A percentile compares a stretch with the other conserved stretches of the same genome.
These are phyloP conservation scores for Vaccinium macrocarpon DNA, from an alignment of 148 eudicot species.

Conservation along the genomic window DNA sequence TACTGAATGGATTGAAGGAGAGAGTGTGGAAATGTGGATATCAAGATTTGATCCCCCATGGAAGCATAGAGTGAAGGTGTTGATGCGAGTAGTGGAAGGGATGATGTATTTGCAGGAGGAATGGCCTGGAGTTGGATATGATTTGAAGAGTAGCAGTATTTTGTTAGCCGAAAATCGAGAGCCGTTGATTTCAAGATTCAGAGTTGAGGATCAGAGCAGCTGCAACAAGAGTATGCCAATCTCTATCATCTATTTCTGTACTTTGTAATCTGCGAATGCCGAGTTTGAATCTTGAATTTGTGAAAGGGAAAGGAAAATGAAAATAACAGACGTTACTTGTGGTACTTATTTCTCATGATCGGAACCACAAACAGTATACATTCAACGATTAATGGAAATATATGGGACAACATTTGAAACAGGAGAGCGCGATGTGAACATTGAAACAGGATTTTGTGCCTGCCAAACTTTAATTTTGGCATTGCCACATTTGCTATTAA, in stretches of 20 bases:
- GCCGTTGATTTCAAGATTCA: slow-evolving; percentile 33
- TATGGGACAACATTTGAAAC: background rate
- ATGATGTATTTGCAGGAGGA: slow-evolving; percentile 33
- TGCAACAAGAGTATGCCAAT: slow-evolving; percentile 20
- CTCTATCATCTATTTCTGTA: background rate
- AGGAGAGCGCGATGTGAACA: background rate
- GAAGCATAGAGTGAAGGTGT: slow-evolving; percentile 27
- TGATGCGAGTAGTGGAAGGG: slow-evolving; percentile 26
- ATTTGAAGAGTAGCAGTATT: slow-evolving; percentile 26
- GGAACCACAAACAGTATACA: background rate
- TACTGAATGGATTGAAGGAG: slow-evolving; percentile 28
- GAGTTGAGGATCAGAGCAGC: slow-evolving; percentile 23
- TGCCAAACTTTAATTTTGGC: background rate
- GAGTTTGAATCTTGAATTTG: background rate
- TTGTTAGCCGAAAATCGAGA: slow-evolving; percentile 21
- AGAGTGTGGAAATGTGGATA: slow-evolving; percentile 24
- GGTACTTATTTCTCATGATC: background rate
- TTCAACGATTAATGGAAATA: background rate
- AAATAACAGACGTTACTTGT: background rate
- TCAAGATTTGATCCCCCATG: slow-evolving; percentile 21
- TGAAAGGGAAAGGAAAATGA: background rate
- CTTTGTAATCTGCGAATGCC: background rate
- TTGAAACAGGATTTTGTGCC: background rate
- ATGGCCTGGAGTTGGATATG: slow-evolving; percentile 36
- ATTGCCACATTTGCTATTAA: background rate